Evolutionary conservation across 108 stramenopile species (phyloP).

Genomic region (Mediolabrus comicus): DNA sequence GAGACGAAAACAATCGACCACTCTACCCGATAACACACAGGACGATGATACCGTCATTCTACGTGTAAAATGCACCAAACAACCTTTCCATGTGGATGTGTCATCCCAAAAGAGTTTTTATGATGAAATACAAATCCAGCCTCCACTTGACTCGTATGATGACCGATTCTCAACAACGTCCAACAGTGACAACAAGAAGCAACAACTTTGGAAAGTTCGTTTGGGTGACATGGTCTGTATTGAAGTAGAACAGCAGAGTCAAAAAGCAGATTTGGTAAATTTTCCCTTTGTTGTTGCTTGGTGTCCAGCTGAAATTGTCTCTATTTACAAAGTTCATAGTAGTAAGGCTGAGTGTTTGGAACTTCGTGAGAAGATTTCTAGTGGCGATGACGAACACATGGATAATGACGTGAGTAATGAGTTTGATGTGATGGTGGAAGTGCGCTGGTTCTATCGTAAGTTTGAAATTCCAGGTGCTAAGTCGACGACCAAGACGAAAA

Average conservation of each 20-base stretch:
- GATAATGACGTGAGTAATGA: not conserved
- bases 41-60: not conserved
- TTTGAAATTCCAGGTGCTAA: slow-evolving; percentile 59
- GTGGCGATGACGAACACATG: not conserved
- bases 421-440: slow-evolving; percentile 50
- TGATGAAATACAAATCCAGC: slow-evolving; percentile 42
- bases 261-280: slow-evolving; percentile 14
- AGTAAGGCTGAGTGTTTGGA: slow-evolving; percentile 29
- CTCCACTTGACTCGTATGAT: slow-evolving; percentile 40
- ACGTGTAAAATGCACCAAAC: not conserved
- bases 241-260: slow-evolving; percentile 45
- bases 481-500: slow-evolving; percentile 5
- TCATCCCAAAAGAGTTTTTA: slow-evolving; percentile 56
- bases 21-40: not conserved
- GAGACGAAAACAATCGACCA: not conserved
- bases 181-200: not conserved
- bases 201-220: slow-evolving; percentile 44
- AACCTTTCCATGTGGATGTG: slow-evolving; percentile 59
- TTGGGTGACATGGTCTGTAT: slow-evolving; percentile 67
- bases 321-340: slow-evolving; percentile 46
- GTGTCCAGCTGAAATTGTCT: slow-evolving; percentile 60
- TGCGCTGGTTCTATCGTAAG: slow-evolving; percentile 76
- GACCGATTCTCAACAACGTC: not conserved
- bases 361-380: slow-evolving; percentile 20
- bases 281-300: slow-evolving; percentile 58